phyloP scores from a whole-genome alignment of 805 yeast species.

The Ogataea pignaliae region DNA sequence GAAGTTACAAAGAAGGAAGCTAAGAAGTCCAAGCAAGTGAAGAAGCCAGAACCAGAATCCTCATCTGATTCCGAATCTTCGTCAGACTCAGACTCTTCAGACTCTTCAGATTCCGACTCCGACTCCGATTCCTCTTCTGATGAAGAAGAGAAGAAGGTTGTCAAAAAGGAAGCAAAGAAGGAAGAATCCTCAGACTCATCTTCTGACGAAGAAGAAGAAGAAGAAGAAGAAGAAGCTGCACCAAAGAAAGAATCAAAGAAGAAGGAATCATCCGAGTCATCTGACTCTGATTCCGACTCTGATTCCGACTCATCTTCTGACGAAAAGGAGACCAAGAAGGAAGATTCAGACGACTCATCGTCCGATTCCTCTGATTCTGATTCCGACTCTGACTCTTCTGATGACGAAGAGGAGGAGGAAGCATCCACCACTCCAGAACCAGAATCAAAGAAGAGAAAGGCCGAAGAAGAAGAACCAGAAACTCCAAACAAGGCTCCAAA shows the following conservation, averaged over 20 bases:
- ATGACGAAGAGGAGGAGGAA: conserved; percentile 8
- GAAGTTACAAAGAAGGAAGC: conserved; percentile 16
- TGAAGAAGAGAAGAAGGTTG: conserved; percentile 18
- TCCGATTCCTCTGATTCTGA: conserved; percentile 17
- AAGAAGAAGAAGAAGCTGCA: conserved; percentile 10
- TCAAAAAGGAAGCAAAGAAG: conserved; percentile 19
- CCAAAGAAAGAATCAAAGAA: conserved; percentile 21
- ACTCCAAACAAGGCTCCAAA: conserved; percentile 48
- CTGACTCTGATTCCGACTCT: conserved; percentile 21
- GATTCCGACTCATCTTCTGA: conserved; percentile 4
- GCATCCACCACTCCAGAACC: conserved; percentile 6
- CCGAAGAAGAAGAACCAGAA: conserved; percentile 37
- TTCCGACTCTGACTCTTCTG: conserved; percentile 13
- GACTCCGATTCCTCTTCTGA: conserved; percentile 11
- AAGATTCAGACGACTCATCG: conserved; percentile 22
- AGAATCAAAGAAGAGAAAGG: conserved; percentile 37
- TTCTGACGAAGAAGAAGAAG: background rate
- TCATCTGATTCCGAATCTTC: conserved; percentile 19
- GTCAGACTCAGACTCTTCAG: conserved; percentile 10
- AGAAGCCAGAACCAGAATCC: conserved; percentile 13
- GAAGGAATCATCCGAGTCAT: conserved; percentile 18
- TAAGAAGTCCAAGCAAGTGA: conserved; percentile 16
- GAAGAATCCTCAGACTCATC: conserved; percentile 15
- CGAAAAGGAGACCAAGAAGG: conserved; percentile 7
- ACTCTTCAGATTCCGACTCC: conserved; percentile 22